phyloP scores from a whole-genome alignment of 202 grass and related monocot genomes.

The Schoenoplectus tabernaemontani region DNA sequence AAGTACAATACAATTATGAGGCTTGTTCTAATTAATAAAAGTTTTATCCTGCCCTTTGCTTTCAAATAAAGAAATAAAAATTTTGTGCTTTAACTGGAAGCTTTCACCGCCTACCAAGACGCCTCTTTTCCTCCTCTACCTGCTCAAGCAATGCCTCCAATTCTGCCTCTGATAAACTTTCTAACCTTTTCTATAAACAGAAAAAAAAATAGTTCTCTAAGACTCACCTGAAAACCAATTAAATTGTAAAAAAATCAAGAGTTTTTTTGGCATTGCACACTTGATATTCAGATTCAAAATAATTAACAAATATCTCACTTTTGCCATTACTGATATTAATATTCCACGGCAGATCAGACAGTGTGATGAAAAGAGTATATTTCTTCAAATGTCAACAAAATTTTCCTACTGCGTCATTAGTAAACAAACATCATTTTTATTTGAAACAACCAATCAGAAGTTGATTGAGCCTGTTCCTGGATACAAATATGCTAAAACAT shows the following conservation, averaged over 20 bases:
- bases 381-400: neutral
- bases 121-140: slow-evolving; percentile 79
- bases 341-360: neutral
- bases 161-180: slow-evolving; percentile 77
- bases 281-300: neutral
- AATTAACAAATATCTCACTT: neutral
- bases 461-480: neutral
- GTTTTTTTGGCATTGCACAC: neutral
- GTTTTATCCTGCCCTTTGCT: neutral
- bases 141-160: slow-evolving; percentile 74
- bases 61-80: slow-evolving; percentile 16
- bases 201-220: neutral
- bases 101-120: slow-evolving; percentile 23
- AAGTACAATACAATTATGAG: neutral
- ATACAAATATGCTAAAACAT: neutral
- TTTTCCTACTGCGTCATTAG: neutral
- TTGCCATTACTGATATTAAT: neutral
- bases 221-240: neutral
- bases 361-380: neutral
- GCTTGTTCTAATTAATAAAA: neutral
- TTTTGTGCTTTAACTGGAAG: slow-evolving; percentile 30
- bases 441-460: neutral
- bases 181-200: slow-evolving; percentile 63
- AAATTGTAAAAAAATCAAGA: neutral
- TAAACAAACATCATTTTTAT: neutral